These are phyloP conservation scores for Aureobasidium sp. DNA, from an alignment of 2,329 filamentous ascomycete genomes.

Conservation along the genomic window DNA sequence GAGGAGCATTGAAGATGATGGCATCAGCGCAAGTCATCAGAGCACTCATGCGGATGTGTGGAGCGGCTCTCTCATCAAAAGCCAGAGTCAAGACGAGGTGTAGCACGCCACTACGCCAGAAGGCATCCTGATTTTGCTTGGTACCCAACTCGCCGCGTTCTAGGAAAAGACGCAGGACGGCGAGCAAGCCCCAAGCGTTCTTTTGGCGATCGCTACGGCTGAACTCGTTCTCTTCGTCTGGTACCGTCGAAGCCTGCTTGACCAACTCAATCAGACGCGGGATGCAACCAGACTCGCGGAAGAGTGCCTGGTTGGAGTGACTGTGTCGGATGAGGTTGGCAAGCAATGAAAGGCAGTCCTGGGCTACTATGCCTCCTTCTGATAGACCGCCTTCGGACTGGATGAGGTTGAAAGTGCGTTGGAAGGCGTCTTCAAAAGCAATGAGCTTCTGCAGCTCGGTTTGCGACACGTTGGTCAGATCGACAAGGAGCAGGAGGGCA, in stretches of 20 bases:
- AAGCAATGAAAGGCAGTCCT: slow-evolving; percentile 86
- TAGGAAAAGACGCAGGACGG: slow-evolving; percentile 80
- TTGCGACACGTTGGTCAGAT: slow-evolving; percentile 72
- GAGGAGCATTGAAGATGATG: slow-evolving; percentile 68
- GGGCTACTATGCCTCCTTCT: slow-evolving; percentile 78
- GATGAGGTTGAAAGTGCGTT: slow-evolving; percentile 76
- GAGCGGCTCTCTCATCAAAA: slow-evolving; percentile 65
- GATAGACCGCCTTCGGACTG: slow-evolving; percentile 71
- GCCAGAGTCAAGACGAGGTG: slow-evolving; percentile 74
- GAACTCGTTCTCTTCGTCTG: slow-evolving; percentile 52
- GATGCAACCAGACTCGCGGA: slow-evolving; percentile 82
- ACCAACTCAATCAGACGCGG: slow-evolving; percentile 26
- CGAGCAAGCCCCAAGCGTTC: slow-evolving; percentile 84
- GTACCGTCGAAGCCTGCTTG: slow-evolving; percentile 50
- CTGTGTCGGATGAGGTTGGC: slow-evolving; percentile 86
- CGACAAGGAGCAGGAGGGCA: slow-evolving; percentile 76
- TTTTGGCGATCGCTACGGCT: slow-evolving; percentile 77
- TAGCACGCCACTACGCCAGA: slow-evolving; percentile 75
- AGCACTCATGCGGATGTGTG: slow-evolving; percentile 79
- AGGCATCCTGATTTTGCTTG: slow-evolving; percentile 73
- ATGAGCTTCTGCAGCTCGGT: slow-evolving; percentile 90
- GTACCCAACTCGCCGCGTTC: slow-evolving; percentile 74
- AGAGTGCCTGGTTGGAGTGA: slow-evolving; percentile 84
- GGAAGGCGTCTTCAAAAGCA: slow-evolving; percentile 90
- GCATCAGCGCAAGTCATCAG: slow-evolving; percentile 80